Conservation (phyloP, 768 basidiomycete species). For the Guyanaporus albipodus region DNA sequence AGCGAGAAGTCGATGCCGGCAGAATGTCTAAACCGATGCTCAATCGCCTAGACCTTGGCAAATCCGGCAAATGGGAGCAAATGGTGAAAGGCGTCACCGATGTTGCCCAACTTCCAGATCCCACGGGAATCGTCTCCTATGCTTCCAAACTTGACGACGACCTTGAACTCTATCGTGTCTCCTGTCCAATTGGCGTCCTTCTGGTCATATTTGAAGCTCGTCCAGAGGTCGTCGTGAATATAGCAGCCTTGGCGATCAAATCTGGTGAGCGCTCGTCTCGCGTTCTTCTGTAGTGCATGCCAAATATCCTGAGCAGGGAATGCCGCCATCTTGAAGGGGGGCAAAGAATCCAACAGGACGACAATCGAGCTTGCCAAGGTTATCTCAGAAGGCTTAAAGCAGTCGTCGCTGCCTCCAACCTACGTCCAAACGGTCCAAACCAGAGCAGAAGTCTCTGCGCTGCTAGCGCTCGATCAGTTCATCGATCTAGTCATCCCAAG, state of each 20-base stretch:
- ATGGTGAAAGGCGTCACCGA: conserved; percentile 90
- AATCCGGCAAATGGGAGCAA: conserved; percentile 86
- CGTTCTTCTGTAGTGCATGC: background rate
- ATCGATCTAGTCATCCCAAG: conserved; percentile 97
- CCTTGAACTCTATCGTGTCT: conserved; percentile 87
- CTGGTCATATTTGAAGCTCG: conserved; percentile 97
- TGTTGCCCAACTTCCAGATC: conserved; percentile 81
- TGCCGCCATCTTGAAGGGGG: conserved; percentile 95
- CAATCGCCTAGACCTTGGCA: conserved; percentile 78
- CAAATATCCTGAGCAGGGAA: conserved; percentile 57
- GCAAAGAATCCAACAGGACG: conserved; percentile 89
- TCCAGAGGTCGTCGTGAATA: conserved; percentile 97
- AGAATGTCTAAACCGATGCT: conserved; percentile 79
- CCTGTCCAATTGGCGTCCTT: conserved; percentile 94
- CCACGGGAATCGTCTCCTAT: conserved; percentile 82
- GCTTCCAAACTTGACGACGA: conserved; percentile 85
- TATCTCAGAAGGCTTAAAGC: conserved; percentile 72
- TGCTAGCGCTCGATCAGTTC: conserved; percentile 83
- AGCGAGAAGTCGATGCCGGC: conserved; percentile 73
- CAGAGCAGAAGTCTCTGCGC: conserved; percentile 81
- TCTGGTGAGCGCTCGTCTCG: conserved; percentile 57
- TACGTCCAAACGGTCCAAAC: conserved; percentile 94
- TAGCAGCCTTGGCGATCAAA: conserved; percentile 93
- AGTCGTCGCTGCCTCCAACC: conserved; percentile 66
- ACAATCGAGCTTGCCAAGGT: conserved; percentile 70